Evolutionary conservation across 1,139 yeast genomes (phyloP).

Genomic region (Sugiyamaella pinicola): DNA sequence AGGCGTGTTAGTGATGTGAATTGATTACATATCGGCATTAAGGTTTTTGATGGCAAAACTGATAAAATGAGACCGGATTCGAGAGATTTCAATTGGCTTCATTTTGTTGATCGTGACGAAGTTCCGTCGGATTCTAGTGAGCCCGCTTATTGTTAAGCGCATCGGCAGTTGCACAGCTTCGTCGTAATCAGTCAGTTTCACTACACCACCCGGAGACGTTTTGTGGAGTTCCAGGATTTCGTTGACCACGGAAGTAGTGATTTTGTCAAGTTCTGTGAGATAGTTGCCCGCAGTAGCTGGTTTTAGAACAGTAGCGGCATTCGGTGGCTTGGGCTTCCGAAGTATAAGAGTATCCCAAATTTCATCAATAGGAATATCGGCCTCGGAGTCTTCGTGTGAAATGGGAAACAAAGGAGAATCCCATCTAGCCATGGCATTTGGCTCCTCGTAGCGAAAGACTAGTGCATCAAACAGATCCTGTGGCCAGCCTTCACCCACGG

Average conservation of each 20-base stretch:
- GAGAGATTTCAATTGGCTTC: conserved; percentile 63
- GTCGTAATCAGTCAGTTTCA: conserved; percentile 45
- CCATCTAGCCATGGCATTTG: conserved; percentile 85
- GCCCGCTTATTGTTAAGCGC: conserved; percentile 68
- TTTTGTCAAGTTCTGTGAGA: conserved; percentile 74
- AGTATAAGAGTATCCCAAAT: conserved; percentile 73
- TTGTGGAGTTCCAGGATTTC: conserved; percentile 64
- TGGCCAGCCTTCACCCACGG: conserved; percentile 58
- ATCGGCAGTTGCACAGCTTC: conserved; percentile 64
- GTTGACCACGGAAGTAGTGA: conserved; percentile 64
- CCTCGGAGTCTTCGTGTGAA: conserved; percentile 53
- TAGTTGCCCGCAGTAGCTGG: conserved; percentile 83
- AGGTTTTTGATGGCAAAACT: conserved; percentile 65
- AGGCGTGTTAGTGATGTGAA: background rate
- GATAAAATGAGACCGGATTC: conserved; percentile 71
- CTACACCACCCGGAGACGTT: conserved; percentile 55
- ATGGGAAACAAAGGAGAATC: conserved; percentile 87
- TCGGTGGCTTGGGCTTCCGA: conserved; percentile 54
- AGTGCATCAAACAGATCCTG: conserved; percentile 66
- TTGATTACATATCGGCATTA: conserved; percentile 33
- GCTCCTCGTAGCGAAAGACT: conserved; percentile 90
- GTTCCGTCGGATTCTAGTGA: conserved; percentile 82
- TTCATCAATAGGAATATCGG: conserved; percentile 60
- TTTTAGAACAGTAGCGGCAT: conserved; percentile 48
- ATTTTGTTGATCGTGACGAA: conserved; percentile 78